Evolutionary conservation across 2,329 filamentous ascomycete genomes (phyloP).

Genomic region (Exophiala spinifera): DNA sequence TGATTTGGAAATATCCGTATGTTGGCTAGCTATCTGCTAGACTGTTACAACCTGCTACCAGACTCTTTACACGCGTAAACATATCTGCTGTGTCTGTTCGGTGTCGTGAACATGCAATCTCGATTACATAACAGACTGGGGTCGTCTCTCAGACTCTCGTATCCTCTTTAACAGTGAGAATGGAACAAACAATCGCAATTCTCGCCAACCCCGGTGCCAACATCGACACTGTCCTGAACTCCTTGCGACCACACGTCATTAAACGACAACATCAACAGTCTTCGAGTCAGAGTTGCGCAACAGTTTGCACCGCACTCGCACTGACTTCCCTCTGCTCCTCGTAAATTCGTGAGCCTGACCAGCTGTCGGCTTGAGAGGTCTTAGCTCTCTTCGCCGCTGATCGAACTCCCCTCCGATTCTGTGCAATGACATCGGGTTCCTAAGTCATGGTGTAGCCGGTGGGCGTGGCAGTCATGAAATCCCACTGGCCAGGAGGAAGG

Average conservation of each 20-base stretch:
- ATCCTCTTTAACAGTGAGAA: neutral
- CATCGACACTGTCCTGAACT: neutral
- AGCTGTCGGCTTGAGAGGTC: too few relatives aligned
- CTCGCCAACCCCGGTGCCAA: neutral
- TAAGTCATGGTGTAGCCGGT: conserved; percentile 27
- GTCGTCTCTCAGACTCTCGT: neutral
- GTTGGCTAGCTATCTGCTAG: conserved; percentile 12
- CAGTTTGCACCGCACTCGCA: neutral
- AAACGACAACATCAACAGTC: neutral
- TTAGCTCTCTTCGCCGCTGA: too few relatives aligned
- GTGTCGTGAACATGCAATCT: neutral
- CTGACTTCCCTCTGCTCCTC: neutral
- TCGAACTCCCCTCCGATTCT: neutral
- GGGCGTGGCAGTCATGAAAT: conserved; percentile 26
- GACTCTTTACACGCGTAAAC: neutral
- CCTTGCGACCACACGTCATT: neutral
- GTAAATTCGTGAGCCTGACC: too few relatives aligned
- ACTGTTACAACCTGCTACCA: conserved; percentile 11
- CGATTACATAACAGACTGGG: neutral
- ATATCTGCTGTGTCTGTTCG: neutral
- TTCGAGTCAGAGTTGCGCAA: neutral
- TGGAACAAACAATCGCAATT: neutral
- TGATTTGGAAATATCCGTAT: conserved; percentile 3
- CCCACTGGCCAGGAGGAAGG: conserved; percentile 31
- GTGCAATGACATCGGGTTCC: neutral